These are phyloP conservation scores for Theobroma cacao DNA, from an alignment of 345 rosid genomes.

Conservation along the genomic window DNA sequence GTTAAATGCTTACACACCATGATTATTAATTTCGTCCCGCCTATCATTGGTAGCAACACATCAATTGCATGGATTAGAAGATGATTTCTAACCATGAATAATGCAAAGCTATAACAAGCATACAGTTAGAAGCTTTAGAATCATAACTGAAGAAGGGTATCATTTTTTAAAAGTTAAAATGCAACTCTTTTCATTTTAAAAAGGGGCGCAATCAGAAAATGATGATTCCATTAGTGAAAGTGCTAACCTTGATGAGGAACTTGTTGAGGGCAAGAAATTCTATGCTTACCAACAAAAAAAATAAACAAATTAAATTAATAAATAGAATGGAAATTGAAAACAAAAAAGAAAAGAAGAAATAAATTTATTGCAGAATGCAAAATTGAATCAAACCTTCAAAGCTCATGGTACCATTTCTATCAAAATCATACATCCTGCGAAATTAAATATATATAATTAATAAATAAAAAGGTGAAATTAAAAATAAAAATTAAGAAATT, in stretches of 20 bases:
- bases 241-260: constrained; percentile 59
- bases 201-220: too few species aligned
- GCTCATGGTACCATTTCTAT: constrained; percentile 67
- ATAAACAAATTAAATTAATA: neutral
- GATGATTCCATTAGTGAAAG: neutral
- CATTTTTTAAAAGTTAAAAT: neutral
- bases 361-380: neutral
- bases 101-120: neutral
- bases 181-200: too few species aligned
- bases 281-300: constrained; percentile 14
- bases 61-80: neutral
- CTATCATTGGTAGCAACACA: neutral
- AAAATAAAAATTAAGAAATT: neutral
- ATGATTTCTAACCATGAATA: neutral
- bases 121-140: neutral
- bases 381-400: constrained; percentile 40
- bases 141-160: neutral
- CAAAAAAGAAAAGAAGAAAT: too few species aligned
- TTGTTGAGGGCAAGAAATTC: constrained; percentile 68
- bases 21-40: neutral
- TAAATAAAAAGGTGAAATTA: neutral
- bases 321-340: neutral
- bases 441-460: neutral
- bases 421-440: constrained; percentile 71
- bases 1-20: neutral